A percentile compares a stretch with the other conserved stretches of the same genome.
Conservation (phyloP, 352 stramenopile species). For the Phytopythium aichiense region DNA sequence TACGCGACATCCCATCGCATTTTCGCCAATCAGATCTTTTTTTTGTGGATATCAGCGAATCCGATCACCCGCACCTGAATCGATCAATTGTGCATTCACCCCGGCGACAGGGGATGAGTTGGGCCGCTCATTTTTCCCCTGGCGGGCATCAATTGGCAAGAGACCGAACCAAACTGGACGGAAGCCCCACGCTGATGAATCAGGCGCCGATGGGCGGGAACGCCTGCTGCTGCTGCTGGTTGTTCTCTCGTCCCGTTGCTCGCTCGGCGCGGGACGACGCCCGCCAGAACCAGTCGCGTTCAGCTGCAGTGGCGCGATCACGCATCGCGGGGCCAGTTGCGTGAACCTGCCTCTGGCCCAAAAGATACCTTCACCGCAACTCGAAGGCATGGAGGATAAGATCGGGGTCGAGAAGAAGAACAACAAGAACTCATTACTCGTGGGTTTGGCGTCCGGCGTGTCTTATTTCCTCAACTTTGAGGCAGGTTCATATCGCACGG, state of each 20-base stretch:
- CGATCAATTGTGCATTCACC: slow-evolving; percentile 8
- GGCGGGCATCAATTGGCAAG: slow-evolving; percentile 6
- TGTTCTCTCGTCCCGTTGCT: background rate
- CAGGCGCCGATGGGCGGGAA: slow-evolving; percentile 1
- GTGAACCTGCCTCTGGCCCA: background rate
- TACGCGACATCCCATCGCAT: slow-evolving; percentile 10
- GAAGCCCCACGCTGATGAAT: background rate
- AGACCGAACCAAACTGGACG: slow-evolving; percentile 18
- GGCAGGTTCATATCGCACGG: background rate
- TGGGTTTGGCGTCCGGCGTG: background rate
- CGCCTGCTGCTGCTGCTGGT: background rate
- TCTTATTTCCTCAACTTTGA: background rate
- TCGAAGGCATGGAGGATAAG: background rate
- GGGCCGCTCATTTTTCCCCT: slow-evolving; percentile 9
- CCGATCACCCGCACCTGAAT: background rate
- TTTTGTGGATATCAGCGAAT: slow-evolving; percentile 13
- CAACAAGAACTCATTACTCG: background rate
- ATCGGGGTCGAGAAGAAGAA: background rate
- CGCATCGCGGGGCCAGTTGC: background rate
- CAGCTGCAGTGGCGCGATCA: background rate
- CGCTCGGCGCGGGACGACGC: background rate
- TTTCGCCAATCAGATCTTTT: slow-evolving; percentile 11
- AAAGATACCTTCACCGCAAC: background rate
- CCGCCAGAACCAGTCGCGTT: slow-evolving; percentile 2
- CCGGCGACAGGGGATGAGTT: slow-evolving; percentile 1